Conservation (phyloP, 345 rosid species). For the Syzygium grande region DNA sequence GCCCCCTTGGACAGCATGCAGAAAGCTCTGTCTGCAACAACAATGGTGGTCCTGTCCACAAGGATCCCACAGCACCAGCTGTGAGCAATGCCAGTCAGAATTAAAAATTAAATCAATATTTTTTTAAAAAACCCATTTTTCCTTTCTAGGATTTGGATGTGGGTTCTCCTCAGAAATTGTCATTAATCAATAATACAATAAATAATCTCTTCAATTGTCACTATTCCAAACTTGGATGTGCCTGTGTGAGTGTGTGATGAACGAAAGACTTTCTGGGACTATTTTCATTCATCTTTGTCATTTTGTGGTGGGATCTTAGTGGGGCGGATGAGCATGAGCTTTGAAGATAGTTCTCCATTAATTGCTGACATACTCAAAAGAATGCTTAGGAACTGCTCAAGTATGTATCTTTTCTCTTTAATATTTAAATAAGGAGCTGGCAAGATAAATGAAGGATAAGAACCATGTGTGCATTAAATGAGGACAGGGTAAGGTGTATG, state of each 20-base stretch:
- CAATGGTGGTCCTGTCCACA: background rate
- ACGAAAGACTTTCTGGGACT: background rate
- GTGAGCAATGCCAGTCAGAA: background rate
- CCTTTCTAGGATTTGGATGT: background rate
- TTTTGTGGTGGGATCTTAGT: background rate
- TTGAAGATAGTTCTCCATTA: background rate
- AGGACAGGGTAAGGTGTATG: background rate
- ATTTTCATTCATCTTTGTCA: background rate
- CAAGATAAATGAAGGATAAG: background rate
- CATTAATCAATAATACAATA: background rate
- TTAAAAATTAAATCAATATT: background rate
- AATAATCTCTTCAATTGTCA: background rate
- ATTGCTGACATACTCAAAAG: background rate
- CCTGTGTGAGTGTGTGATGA: background rate
- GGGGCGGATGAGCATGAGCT: background rate
- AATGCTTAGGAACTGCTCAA: background rate
- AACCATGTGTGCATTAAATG: background rate
- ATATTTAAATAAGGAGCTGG: background rate
- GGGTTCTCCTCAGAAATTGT: background rate
- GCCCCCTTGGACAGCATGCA: background rate
- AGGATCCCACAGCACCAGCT: conserved; percentile 14
- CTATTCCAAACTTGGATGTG: background rate
- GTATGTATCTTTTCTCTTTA: background rate
- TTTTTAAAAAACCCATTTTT: no score
- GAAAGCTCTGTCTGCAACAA: background rate